Conservation (phyloP, 768 basidiomycete species). For the Xanthoconium purpureum region DNA sequence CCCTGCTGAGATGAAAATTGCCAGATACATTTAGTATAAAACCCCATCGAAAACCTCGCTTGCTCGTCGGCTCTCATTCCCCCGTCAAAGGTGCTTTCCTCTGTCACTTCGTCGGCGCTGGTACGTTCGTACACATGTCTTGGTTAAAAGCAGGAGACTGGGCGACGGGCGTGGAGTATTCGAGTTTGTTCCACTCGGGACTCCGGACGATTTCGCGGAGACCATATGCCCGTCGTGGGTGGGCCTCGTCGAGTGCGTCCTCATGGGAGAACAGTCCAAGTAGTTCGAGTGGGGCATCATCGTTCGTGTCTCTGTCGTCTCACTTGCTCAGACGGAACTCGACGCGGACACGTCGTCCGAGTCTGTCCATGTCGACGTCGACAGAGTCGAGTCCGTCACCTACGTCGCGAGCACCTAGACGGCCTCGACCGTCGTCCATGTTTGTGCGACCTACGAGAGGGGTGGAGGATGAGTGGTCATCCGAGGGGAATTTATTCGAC, state of each 20-base stretch:
- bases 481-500: slow-evolving; percentile 3
- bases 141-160: slow-evolving; percentile 31
- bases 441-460: slow-evolving; percentile 14
- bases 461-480: slow-evolving; percentile 1
- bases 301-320: slow-evolving; percentile 4
- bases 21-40: slow-evolving; percentile 28
- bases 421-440: slow-evolving; percentile 15
- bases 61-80: background rate
- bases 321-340: slow-evolving; percentile 4
- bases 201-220: slow-evolving; percentile 28
- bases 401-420: background rate
- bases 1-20: slow-evolving; percentile 18
- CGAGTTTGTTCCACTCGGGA: slow-evolving; percentile 36
- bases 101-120: background rate
- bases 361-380: background rate
- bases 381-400: slow-evolving; percentile 4
- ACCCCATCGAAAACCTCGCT: background rate
- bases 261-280: background rate
- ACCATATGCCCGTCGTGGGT: slow-evolving; percentile 3
- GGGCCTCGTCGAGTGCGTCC: slow-evolving; percentile 8
- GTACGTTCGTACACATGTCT: slow-evolving; percentile 22
- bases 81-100: background rate
- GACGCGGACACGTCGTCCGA: slow-evolving; percentile 1
- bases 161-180: slow-evolving; percentile 32
- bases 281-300: background rate